Conservation (phyloP, 192 early-diverging fungal species). For the Coemansia sp. region DNA sequence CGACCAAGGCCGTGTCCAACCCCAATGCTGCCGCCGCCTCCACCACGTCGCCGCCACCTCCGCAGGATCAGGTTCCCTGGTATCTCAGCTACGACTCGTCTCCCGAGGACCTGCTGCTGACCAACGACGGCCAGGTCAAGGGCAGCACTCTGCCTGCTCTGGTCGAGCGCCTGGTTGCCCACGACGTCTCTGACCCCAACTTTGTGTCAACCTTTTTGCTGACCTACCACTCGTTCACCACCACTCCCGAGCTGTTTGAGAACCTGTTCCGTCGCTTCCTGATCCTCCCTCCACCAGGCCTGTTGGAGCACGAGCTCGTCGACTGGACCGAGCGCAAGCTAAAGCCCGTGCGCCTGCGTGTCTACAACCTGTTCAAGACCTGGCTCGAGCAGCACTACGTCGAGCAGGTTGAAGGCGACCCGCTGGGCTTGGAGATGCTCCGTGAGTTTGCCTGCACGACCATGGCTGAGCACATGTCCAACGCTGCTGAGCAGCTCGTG, state of each 20-base stretch:
- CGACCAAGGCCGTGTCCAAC: constrained; percentile 24
- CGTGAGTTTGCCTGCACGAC: constrained; percentile 69
- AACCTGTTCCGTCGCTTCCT: constrained; percentile 75
- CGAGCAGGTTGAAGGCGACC: constrained; percentile 74
- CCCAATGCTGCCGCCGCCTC: constrained; percentile 2
- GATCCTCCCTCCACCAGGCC: constrained; percentile 66
- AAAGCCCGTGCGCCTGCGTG: constrained; percentile 87
- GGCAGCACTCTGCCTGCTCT: constrained; percentile 86
- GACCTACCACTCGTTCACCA: constrained; percentile 92
- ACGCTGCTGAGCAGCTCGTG: constrained; percentile 69
- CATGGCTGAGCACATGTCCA: constrained; percentile 71
- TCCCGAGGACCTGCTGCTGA: constrained; percentile 73
- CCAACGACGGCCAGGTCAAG: constrained; percentile 84
- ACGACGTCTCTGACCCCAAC: constrained; percentile 77
- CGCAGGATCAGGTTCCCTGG: constrained; percentile 61
- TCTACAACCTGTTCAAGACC: constrained; percentile 92
- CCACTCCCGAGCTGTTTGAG: constrained; percentile 72
- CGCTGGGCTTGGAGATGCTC: constrained; percentile 64
- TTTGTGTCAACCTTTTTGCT: constrained; percentile 88
- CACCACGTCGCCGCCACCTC: constrained; percentile 5
- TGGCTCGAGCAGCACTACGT: constrained; percentile 93
- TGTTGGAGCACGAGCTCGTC: constrained; percentile 64
- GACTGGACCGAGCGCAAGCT: constrained; percentile 85
- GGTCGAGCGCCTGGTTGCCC: constrained; percentile 85
- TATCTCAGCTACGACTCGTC: constrained; percentile 78